Base-by-base conservation (phyloP, 306 rosid species). In the Abrus pulchellus region DNA sequence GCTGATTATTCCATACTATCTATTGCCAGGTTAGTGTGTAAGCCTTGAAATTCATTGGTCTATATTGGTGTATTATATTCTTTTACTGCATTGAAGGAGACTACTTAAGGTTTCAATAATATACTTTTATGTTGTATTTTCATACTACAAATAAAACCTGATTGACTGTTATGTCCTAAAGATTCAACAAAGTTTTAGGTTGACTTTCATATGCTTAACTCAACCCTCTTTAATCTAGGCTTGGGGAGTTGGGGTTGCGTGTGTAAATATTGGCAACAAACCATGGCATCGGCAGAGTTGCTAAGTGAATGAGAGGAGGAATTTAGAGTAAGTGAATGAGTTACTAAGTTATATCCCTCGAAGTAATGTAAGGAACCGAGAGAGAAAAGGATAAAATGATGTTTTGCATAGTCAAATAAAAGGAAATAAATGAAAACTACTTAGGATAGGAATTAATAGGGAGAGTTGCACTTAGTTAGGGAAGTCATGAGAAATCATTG, bases 1-100 rank as follows among this genome's bases (percentile, higher is more conserved):
- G 89, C 66, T n/a, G 99, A 95, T 86, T 88, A 83, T 87, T 93
- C 98, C 71, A 90, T 95, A 79, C 98, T 98, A 71, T 72, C 94
- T 53, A 86, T 84, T 81, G 87, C 97, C 78, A 95, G 98, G 99
- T 94, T 85, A 82, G 90, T 77, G n/a, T 50, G 36, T 43, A 47
- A 20, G 63, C 36, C 52, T 36, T 64, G 61, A 69, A 60, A 67
- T 53, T 36, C 2, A 36, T 36, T 36, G 20, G 20, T 20, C 20
- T 20, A 20, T 20, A 20, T 20, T 20, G 40, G 40, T 36, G 65
- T 34, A 30, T 75, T 14, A 57, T 13, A 12, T 43, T 63, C 48
- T 79, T 81, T 63, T 69, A 75, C 9, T 8, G 3, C 9, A 63
- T 62, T 68, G 45, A 38, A 36, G 38, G 33, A 49, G 79, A 79